Evolutionary conservation across 1,139 yeast genomes (phyloP), one percentile per base, ranked within the genome.

Genomic region (Yamadazyma pseudoaaseri): DNA sequence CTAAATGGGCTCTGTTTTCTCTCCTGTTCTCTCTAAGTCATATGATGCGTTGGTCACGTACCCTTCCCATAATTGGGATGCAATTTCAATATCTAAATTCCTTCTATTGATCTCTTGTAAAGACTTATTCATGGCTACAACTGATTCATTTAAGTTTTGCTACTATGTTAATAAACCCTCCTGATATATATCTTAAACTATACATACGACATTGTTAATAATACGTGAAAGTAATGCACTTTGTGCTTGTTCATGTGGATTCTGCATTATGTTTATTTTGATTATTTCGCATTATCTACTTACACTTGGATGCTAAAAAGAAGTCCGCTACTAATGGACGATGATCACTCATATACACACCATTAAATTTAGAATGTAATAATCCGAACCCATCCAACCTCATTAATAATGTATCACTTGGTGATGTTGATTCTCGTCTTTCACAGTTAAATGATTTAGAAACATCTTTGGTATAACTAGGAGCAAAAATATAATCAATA

Each of bases 171-270:
- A 26, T 23, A 21, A 18, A 18, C 21, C 7, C 24, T 10, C 20
- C 27, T 10, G 8, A 13, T 5, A 17, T 22, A 32, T 23, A n/a
- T 17, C 11, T 21, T n/a, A n/a, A n/a, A n/a, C n/a, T n/a, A 13
- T 16, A 73, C 85, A 28, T 68, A 79, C 87, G 58, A 86, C 79
- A 47, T 86, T 86, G 53, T 76, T 78, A 36, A 85, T 79, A 23
- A 87, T 85, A 43, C 96, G 76, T 16, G 87, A 75, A 38, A 86
- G 68, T 27, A 87, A 66, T 12, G 89, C 89, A 43, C 78, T 82
- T 51, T 89, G 96, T 6, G 79, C 86, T 52, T 84, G 86, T 49
- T 86, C 95, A 52, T 87, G 94, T 3, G 96, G 97, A 50, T 87
- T 87, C 60, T 86, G 92, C 95, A 86, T 83, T 30, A 13, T 26